phyloP scores from a whole-genome alignment of 2,329 filamentous ascomycete species.

The Aspergillus ustus region DNA sequence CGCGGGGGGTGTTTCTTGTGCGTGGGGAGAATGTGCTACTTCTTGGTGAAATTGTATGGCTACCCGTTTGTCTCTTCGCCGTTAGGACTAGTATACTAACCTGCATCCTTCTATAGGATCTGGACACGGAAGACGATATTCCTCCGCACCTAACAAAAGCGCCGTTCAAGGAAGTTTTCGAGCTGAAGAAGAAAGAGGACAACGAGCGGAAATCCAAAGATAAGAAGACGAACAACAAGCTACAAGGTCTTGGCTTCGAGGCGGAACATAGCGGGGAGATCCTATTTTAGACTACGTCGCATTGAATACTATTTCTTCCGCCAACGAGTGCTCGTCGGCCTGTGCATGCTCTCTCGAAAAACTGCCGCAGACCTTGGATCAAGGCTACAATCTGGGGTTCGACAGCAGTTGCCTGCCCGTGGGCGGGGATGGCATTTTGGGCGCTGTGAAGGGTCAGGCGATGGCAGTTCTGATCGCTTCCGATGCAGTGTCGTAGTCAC shows the following conservation, averaged over 20 bases:
- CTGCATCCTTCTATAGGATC: slow-evolving; percentile 59
- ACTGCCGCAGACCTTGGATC: slow-evolving; percentile 2
- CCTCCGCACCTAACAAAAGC: slow-evolving; percentile 71
- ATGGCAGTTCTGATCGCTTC: slow-evolving; percentile 3
- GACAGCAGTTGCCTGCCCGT: slow-evolving; percentile 6
- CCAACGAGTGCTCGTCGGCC: slow-evolving; percentile 3
- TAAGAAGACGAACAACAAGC: slow-evolving; percentile 71
- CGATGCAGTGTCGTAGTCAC: background rate
- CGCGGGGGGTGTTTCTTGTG: slow-evolving; percentile 86
- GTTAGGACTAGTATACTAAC: slow-evolving; percentile 12
- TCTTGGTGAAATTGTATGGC: slow-evolving; percentile 78
- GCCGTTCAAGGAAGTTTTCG: slow-evolving; percentile 70
- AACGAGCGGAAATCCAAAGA: slow-evolving; percentile 71
- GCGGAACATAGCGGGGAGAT: slow-evolving; percentile 80
- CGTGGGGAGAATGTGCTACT: slow-evolving; percentile 96
- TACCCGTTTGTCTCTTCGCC: background rate
- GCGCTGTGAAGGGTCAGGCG: background rate
- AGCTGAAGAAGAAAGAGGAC: slow-evolving; percentile 74
- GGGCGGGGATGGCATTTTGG: slow-evolving; percentile 4
- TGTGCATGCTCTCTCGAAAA: slow-evolving; percentile 1
- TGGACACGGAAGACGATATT: slow-evolving; percentile 91
- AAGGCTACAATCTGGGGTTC: background rate
- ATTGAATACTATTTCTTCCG: slow-evolving; percentile 12
- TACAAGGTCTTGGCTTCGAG: slow-evolving; percentile 82
- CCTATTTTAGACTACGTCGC: slow-evolving; percentile 60